These are phyloP conservation scores for Coemansia sp. DNA, from an alignment of 192 early-diverging fungal species.

Conservation along the genomic window DNA sequence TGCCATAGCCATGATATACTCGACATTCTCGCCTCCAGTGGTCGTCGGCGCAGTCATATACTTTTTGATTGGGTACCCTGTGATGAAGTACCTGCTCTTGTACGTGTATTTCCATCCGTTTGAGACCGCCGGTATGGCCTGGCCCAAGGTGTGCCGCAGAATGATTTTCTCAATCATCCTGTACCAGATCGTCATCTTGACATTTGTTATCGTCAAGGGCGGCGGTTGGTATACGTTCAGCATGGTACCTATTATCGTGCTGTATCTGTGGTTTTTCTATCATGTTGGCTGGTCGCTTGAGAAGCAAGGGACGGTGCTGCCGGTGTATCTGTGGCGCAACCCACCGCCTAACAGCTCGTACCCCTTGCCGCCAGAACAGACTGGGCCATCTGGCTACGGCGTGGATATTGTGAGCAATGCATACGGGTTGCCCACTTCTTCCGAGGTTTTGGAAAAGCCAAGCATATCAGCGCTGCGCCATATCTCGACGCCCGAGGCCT, in stretches of 20 bases:
- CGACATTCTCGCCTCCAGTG: slow-evolving; percentile 72
- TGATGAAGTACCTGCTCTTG: slow-evolving; percentile 74
- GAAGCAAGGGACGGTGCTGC: slow-evolving; percentile 41
- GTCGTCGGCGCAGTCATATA: slow-evolving; percentile 69
- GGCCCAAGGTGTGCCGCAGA: slow-evolving; percentile 72
- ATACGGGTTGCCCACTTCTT: background rate
- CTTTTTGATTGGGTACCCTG: slow-evolving; percentile 64
- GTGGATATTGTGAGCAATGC: background rate
- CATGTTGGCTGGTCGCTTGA: slow-evolving; percentile 39
- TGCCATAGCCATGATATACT: slow-evolving; percentile 73
- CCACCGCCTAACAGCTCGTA: slow-evolving; percentile 50
- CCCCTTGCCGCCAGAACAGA: slow-evolving; percentile 24
- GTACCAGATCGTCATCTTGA: slow-evolving; percentile 65
- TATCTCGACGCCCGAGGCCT: background rate
- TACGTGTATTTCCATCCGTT: slow-evolving; percentile 80
- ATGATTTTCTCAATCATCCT: slow-evolving; percentile 66
- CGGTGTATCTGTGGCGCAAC: slow-evolving; percentile 46
- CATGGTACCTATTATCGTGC: slow-evolving; percentile 35
- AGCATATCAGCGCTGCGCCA: background rate
- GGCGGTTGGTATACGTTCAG: slow-evolving; percentile 52
- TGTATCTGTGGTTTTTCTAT: slow-evolving; percentile 48
- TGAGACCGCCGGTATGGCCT: slow-evolving; percentile 67
- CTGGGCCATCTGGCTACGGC: background rate
- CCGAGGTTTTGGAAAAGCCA: background rate
- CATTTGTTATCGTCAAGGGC: slow-evolving; percentile 55